Conservation (phyloP, 2,329 filamentous ascomycete genomes). For the Lachnellula occidentalis region DNA sequence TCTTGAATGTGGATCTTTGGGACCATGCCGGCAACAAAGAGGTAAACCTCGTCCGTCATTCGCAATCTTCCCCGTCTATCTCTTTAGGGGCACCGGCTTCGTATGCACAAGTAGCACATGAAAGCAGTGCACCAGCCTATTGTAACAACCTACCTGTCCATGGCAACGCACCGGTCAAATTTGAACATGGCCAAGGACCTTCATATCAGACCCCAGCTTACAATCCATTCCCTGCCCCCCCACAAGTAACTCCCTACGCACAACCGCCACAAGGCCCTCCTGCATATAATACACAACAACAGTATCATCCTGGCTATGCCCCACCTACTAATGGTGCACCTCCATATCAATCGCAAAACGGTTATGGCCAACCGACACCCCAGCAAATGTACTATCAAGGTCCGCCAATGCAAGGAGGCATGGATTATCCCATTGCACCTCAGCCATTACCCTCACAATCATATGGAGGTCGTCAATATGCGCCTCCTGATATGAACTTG, state of each 20-base stretch:
- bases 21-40: conserved; percentile 53
- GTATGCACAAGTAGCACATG: conserved; percentile 52
- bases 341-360: conserved; percentile 29
- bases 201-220: conserved; percentile 12
- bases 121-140: conserved; percentile 29
- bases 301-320: conserved; percentile 21
- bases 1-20: conserved; percentile 66
- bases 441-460: conserved; percentile 13
- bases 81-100: conserved; percentile 74
- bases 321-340: conserved; percentile 13
- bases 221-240: conserved; percentile 25
- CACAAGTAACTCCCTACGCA: conserved; percentile 23
- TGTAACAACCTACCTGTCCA: conserved; percentile 18
- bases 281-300: conserved; percentile 15
- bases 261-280: conserved; percentile 10
- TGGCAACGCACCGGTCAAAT: conserved; percentile 13
- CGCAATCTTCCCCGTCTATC: conserved; percentile 66
- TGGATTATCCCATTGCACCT: conserved; percentile 6
- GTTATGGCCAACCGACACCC: conserved; percentile 36
- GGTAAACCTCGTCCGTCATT: conserved; percentile 64
- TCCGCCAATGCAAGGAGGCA: conserved; percentile 5
- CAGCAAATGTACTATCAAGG: conserved; percentile 15
- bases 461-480: conserved; percentile 12
- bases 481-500: conserved; percentile 16
- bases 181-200: conserved; percentile 10